Evolutionary conservation across 2,329 filamentous ascomycete species (phyloP).

Genomic region (Aureobasidium sp.): DNA sequence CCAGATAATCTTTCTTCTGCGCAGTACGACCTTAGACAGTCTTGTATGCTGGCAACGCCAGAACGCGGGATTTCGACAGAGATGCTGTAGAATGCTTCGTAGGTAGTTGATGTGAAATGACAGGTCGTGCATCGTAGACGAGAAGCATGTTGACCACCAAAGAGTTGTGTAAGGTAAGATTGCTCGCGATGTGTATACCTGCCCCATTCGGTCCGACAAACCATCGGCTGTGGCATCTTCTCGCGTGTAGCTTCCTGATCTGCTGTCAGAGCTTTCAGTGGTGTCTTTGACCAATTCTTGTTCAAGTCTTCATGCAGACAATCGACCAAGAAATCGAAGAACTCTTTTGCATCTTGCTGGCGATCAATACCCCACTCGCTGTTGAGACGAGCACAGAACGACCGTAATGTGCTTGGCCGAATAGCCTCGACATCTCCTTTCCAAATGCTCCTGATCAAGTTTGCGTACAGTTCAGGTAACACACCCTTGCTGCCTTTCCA

Average conservation of each 20-base stretch:
- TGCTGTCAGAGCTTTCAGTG: conserved; percentile 50
- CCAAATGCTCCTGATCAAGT: conserved; percentile 53
- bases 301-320: conserved; percentile 85
- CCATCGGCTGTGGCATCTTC: conserved; percentile 51
- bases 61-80: conserved; percentile 61
- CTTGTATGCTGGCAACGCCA: conserved; percentile 53
- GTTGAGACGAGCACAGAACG: conserved; percentile 57
- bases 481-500: conserved; percentile 60
- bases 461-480: conserved; percentile 54
- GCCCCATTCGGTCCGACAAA: conserved; percentile 67
- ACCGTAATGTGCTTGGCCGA: conserved; percentile 40
- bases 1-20: conserved; percentile 58
- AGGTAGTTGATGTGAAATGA: conserved; percentile 55
- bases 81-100: conserved; percentile 63
- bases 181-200: conserved; percentile 60
- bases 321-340: conserved; percentile 73
- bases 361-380: conserved; percentile 61
- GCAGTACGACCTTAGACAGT: conserved; percentile 63
- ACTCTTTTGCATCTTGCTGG: conserved; percentile 90
- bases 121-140: conserved; percentile 54
- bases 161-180: conserved; percentile 72
- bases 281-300: conserved; percentile 50
- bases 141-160: conserved; percentile 63
- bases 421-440: conserved; percentile 47
- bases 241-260: conserved; percentile 55